A percentile compares a stretch with the other conserved stretches of the same genome.
These are phyloP conservation scores for Mucor mucedo DNA, from an alignment of 371 early-diverging fungal species.

Conservation along the genomic window DNA sequence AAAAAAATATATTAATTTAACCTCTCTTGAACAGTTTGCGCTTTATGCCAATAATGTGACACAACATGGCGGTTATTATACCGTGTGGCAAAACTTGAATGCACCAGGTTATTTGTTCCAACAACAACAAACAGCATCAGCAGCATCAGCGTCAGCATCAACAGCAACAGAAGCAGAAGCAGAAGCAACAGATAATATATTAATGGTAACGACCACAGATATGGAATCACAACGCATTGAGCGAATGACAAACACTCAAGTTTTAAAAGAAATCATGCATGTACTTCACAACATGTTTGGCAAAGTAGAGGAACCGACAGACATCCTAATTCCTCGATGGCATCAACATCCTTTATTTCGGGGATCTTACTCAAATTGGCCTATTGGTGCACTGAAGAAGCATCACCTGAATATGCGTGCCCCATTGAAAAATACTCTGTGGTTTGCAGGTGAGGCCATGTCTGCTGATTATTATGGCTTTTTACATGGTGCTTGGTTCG, in stretches of 20 bases:
- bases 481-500: conserved; percentile 53
- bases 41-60: conserved; percentile 44
- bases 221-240: conserved; percentile 48
- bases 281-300: conserved; percentile 46
- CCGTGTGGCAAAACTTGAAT: conserved; percentile 55
- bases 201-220: conserved; percentile 52
- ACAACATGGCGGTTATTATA: conserved; percentile 39
- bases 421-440: conserved; percentile 38
- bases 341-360: conserved; percentile 50
- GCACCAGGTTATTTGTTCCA: conserved; percentile 43
- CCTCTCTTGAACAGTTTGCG: conserved; percentile 30
- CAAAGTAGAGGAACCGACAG: conserved; percentile 25
- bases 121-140: background rate
- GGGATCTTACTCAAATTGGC: conserved; percentile 57
- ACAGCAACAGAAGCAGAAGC: no score
- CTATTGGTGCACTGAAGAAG: conserved; percentile 35
- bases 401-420: conserved; percentile 51
- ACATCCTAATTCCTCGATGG: conserved; percentile 51
- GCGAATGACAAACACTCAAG: conserved; percentile 30
- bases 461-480: conserved; percentile 49
- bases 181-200: conserved; percentile 15
- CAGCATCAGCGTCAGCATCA: no score
- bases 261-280: conserved; percentile 33
- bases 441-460: conserved; percentile 56
- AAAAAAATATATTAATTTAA: background rate